Base-by-base conservation (phyloP, 2,329 filamentous ascomycete species). In the Penicillium fuscoglaucum region DNA sequence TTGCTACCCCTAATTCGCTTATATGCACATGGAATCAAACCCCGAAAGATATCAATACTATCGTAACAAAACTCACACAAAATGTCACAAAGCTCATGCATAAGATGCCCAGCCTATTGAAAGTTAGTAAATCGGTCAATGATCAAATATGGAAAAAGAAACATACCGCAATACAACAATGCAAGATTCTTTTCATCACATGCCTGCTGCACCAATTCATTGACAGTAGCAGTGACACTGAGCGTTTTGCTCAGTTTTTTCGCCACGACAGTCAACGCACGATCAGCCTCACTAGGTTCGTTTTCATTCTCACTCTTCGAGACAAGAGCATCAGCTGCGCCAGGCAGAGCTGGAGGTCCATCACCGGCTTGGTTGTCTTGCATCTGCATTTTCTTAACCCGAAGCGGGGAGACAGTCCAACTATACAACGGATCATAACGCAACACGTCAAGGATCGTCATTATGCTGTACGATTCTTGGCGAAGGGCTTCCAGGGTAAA, bases 391-490 rank as follows among this genome's bases (percentile, higher is more conserved):
- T 83, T 82, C 72, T 85, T 87, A 56, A 87, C 83, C 49, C 86
- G 82, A 17, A 87, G 74, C 0, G 86, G 85, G 12, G 90, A 95
- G 56, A 97, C 87, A 37, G 91, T 93, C 95, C 95, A 99, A 60
- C 87, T 95, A 74, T 98, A 96, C 61, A 99, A 79, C 1, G 95
- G 96, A 80, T 99, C 95, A 76, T 97, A 98, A n/a, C 96, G 89
- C 59, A 99, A 80, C 24, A 99, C 96, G 71, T 99, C 96, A 21
- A 99, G 85, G 53, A 99, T 92, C 0, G 95, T 98, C 93, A 97
- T 98, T 78, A 99, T 99, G 45, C 90, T 93, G 72, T 96, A 96
- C 13, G 90, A 90, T 73, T 99, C 95, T 68, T 96, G 90, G n/a
- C 95, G 88, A 37, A 99, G 80, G 1, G 96, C 93, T 61, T 97